Conservation (phyloP, 176 grass and related monocot genomes). For the Musa schizocarpa region DNA sequence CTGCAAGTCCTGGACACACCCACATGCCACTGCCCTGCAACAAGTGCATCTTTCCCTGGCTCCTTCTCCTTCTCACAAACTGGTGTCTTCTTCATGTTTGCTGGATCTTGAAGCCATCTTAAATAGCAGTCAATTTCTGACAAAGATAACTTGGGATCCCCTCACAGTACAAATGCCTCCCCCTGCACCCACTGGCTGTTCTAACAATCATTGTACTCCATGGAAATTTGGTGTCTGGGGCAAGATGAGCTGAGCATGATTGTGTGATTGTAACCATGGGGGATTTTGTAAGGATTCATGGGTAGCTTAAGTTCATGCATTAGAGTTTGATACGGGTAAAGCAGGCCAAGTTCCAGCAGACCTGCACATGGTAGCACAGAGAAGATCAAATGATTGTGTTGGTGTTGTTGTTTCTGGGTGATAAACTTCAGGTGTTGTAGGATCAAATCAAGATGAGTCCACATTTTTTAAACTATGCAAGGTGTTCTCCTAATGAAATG, state of each 20-base stretch:
- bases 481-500: background rate
- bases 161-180: too few relatives aligned
- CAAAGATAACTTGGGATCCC: too few relatives aligned
- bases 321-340: background rate
- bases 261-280: too few relatives aligned
- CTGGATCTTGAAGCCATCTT: background rate
- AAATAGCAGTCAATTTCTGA: background rate
- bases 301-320: too few relatives aligned
- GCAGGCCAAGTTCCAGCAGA: background rate
- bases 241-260: too few relatives aligned
- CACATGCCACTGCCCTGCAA: background rate
- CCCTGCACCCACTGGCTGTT: too few relatives aligned
- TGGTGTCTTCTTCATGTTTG: background rate
- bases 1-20: background rate
- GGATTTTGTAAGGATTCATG: too few relatives aligned
- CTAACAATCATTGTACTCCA: too few relatives aligned
- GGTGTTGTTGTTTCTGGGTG: background rate
- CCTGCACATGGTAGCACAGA: background rate
- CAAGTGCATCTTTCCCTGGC: background rate
- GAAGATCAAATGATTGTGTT: background rate
- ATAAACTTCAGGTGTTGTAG: too few relatives aligned
- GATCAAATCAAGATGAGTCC: background rate
- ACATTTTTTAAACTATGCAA: background rate
- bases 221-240: too few relatives aligned
- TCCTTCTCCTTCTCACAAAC: too few relatives aligned